Percentiles rank a stretch among this genome's conserved stretches.
Conservation (phyloP, 2,329 filamentous ascomycete genomes). For the Thermothelomyces thermophilus region DNA sequence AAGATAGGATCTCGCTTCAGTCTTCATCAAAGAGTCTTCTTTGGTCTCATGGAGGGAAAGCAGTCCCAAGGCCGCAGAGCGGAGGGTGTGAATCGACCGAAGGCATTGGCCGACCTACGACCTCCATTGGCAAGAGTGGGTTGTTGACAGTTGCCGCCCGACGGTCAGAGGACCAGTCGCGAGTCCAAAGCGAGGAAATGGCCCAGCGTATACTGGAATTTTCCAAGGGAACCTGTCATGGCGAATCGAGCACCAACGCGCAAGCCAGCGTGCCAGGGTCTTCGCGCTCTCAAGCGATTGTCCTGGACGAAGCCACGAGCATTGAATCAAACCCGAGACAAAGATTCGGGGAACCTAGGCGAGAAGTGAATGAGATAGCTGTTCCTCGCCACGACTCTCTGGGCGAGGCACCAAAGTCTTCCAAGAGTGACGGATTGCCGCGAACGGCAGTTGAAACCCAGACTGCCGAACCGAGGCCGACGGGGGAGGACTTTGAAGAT, state of each 20-base stretch:
- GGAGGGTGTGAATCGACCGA: no score
- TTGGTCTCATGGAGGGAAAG: background rate
- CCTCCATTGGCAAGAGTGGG: no score
- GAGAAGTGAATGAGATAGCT: background rate
- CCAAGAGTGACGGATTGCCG: background rate
- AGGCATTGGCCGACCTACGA: background rate
- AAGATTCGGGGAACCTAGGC: background rate
- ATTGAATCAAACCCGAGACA: background rate
- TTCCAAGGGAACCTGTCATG: background rate
- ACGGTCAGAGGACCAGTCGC: background rate
- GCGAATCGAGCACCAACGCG: no score
- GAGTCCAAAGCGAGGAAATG: background rate
- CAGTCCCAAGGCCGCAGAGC: background rate
- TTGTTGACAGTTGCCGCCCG: background rate
- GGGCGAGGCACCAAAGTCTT: background rate
- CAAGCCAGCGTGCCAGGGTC: background rate
- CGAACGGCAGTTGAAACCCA: background rate
- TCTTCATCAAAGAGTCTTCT: background rate
- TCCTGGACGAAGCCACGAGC: conserved; percentile 16
- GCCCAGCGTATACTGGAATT: background rate
- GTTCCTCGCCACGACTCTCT: background rate
- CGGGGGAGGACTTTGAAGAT: background rate
- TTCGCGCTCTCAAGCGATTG: conserved; percentile 10
- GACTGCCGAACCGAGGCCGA: background rate
- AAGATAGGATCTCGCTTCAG: background rate